These are phyloP conservation scores for Fragosphaeria purpurea DNA, from an alignment of 2,329 filamentous ascomycete genomes.

Conservation along the genomic window DNA sequence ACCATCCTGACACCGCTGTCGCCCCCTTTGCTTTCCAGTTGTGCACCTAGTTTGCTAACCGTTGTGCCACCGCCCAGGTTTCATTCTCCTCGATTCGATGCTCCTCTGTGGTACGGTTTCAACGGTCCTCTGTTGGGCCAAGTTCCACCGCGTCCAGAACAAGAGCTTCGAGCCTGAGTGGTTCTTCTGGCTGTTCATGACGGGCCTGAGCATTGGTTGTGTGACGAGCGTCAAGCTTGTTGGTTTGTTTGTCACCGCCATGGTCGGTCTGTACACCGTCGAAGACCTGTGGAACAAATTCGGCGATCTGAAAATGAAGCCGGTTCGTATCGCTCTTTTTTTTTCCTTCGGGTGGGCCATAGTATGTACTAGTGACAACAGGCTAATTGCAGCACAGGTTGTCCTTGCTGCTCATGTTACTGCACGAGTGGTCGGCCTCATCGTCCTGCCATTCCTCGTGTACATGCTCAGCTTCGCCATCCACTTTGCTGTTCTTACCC, in stretches of 20 bases:
- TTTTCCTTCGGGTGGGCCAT: constrained; percentile 2
- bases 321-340: constrained; percentile 37
- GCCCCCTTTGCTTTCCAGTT: too few species aligned
- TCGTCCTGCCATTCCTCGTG: constrained; percentile 77
- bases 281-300: constrained; percentile 99
- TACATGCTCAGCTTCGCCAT: constrained; percentile 94
- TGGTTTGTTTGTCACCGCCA: constrained; percentile 85
- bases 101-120: constrained; percentile 97
- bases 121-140: constrained; percentile 93
- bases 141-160: constrained; percentile 82
- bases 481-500: constrained; percentile 89
- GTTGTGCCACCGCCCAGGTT: constrained; percentile 26
- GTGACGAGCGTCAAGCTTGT: constrained; percentile 99
- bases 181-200: constrained; percentile 91
- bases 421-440: constrained; percentile 75
- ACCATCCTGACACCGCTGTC: background rate
- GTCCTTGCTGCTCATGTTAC: constrained; percentile 57
- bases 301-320: constrained; percentile 83
- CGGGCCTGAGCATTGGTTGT: constrained; percentile 90
- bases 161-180: constrained; percentile 84
- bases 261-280: constrained; percentile 90
- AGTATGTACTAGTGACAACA: too few species aligned
- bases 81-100: constrained; percentile 98
- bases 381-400: constrained; percentile 1
- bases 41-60: too few species aligned